Evolutionary conservation across 192 early-diverging fungal genomes (phyloP), one percentile per base, ranked within the genome.

Genomic region (Phycomyces nitens): DNA sequence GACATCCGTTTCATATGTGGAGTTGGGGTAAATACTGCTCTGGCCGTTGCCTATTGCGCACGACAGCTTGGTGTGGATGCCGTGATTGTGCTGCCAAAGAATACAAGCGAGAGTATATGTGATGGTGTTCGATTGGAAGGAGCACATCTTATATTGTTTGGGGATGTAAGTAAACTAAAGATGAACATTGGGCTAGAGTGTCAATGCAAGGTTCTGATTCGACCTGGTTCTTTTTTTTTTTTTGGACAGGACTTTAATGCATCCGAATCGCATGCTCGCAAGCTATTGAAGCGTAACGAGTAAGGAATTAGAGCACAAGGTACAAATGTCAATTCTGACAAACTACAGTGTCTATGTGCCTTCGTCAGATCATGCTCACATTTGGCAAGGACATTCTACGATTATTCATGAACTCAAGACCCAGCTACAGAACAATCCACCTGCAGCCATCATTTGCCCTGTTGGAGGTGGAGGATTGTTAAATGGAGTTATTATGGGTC

Each of bases 381-480:
- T 84, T 7, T 79, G 86, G 68, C 74, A 82, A 12, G 89, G 87
- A 6, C 76, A 89, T 58, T 77, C 82, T 0, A 82, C 82, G 39
- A 79, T 91, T 24, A 68, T 85, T 2, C 54, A 78, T 9, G 89
- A 91, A 66, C 73, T 91, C n/a, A 82, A 80, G 47, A 56, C 77
- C 5, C 87, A 91, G 64, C 64, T 91, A 12, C 76, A 71, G 22
- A 75, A 72, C 24, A 57, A 70, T 12, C 71, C 80, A 9, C 89
- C 89, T 7, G 82, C 82, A 18, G 89, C 82, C 2, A 79, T 91
- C 34, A 69, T 91, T 50, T 78, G 78, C 38, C 68, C 81, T 2
- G 87, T 91, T 5, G 89, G 89, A 5, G 88, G 89, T 29, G 89
- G 89, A 23, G 89, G 85, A 0, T 62, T 89, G 61, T 69, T 91